phyloP scores from a whole-genome alignment of 768 basidiomycete genomes.

The Lentinula detonsa region DNA sequence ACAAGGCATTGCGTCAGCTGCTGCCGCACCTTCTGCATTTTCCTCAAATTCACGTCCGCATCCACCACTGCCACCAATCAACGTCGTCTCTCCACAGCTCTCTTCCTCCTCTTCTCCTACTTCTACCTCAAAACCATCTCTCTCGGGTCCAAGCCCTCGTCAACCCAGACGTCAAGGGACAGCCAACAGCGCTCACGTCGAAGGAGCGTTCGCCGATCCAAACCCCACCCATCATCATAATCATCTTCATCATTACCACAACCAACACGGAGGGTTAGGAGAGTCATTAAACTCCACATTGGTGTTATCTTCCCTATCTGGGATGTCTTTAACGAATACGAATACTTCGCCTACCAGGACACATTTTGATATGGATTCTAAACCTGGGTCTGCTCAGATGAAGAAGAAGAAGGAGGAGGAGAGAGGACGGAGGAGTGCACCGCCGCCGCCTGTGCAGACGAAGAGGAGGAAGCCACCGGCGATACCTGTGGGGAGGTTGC shows the following conservation, averaged over 20 bases:
- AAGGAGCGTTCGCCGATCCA: conserved; percentile 15
- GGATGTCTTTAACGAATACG: not conserved
- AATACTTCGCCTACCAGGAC: conserved; percentile 3
- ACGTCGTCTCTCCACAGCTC: not conserved
- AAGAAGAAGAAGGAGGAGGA: conserved; percentile 15
- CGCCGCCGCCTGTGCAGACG: conserved; percentile 62
- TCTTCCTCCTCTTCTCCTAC: not conserved
- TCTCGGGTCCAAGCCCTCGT: not conserved
- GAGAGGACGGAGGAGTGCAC: conserved; percentile 28
- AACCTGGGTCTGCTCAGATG: conserved; percentile 10
- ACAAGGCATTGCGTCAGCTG: conserved; percentile 11
- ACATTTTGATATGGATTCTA: conserved; percentile 15
- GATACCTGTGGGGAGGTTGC: conserved; percentile 38
- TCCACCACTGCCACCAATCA: conserved; percentile 4
- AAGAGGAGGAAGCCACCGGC: conserved; percentile 71
- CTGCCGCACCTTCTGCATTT: conserved; percentile 12
- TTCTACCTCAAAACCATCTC: not conserved
- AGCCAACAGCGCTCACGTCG: conserved; percentile 17
- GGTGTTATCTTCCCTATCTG: conserved; percentile 5
- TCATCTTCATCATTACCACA: conserved; percentile 9
- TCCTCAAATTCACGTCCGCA: not conserved
- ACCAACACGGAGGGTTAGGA: not conserved
- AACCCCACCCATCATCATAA: conserved; percentile 4
- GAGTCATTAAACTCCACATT: conserved; percentile 9
- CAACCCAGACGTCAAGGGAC: conserved; percentile 20